Evolutionary conservation across 148 eudicot genomes (phyloP), one percentile per base, ranked within the genome.

Genomic region (Amaranthus hypochondriacus): DNA sequence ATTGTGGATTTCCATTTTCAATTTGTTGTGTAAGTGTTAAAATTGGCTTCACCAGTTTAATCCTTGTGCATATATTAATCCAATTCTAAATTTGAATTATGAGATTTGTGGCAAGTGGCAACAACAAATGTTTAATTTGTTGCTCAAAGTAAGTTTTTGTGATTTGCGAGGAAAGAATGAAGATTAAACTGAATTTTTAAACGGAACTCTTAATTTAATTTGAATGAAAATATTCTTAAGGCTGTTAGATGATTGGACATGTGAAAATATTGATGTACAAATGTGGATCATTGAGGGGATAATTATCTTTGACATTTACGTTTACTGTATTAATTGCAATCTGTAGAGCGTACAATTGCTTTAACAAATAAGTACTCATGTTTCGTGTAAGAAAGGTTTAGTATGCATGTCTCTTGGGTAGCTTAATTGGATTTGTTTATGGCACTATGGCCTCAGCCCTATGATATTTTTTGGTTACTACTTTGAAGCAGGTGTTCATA

Each of bases 401-500:
- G 43, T 46, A 57, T 6, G 18, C 51, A 56, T 51, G 69, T 6
- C 15, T 2, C 48, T 46, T 15, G 62, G 62, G 46, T 56, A 21
- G 49, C 47, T n/a, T 64, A 14, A 10, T 10, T 46, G 43, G 51
- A 48, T 46, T 15, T 3, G 39, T 28, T 28, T 28, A 28, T 28
- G 39, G 39, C 39, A 28, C 39, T 28, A 28, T 74, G 52, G 1
- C 44, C 21, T 62, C 4, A 5, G 9, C 47, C 9, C 28, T 65
- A 39, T 53, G 14, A 55, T 28, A 51, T 18, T 21, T 42, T 2
- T 44, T 6, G 71, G 7, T 46, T 64, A 28, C 9, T n/a, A n/a
- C 57, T 56, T 58, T 87, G 73, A 54, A 77, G 75, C 87, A 90
- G 93, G 87, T 95, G 52, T 95, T 92, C 76, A 83, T 95, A 49